These are phyloP conservation scores for Warburgia ugandensis DNA, from an alignment of 164 flowering plant genomes.

Conservation along the genomic window DNA sequence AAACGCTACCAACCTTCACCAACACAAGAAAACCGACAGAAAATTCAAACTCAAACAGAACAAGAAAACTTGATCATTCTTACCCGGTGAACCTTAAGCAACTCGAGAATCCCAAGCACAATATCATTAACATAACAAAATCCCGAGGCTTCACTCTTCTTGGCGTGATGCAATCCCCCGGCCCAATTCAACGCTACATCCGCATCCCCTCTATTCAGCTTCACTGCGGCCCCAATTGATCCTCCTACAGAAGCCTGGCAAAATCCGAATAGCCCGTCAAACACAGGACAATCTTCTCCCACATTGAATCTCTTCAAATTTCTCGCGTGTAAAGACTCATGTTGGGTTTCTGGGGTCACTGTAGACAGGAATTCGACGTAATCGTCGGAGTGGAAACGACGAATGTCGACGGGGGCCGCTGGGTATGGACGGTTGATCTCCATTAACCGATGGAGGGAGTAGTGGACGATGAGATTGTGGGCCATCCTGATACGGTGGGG, in stretches of 20 bases:
- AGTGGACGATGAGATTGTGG: slow-evolving; percentile 44
- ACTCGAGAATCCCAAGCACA: slow-evolving; percentile 50
- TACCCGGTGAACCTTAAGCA: slow-evolving; percentile 45
- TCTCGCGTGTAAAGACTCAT: slow-evolving; percentile 23
- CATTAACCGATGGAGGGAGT: slow-evolving; percentile 44
- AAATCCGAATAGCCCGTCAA: slow-evolving; percentile 40
- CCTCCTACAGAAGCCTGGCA: slow-evolving; percentile 51
- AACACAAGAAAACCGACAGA: too few relatives aligned
- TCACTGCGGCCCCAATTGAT: slow-evolving; percentile 44
- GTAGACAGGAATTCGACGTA: slow-evolving; percentile 40
- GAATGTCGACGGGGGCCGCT: slow-evolving; percentile 33
- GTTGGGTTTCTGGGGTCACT: slow-evolving; percentile 29
- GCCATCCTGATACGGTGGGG: slow-evolving; percentile 61
- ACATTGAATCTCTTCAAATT: slow-evolving; percentile 40
- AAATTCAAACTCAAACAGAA: too few relatives aligned
- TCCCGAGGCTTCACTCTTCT: slow-evolving; percentile 60
- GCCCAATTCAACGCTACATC: slow-evolving; percentile 61
- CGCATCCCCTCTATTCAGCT: slow-evolving; percentile 34
- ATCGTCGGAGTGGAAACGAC: slow-evolving; percentile 41
- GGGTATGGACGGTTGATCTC: slow-evolving; percentile 40
- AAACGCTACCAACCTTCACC: too few relatives aligned
- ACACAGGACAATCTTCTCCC: slow-evolving; percentile 58
- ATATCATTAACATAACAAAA: too few relatives aligned
- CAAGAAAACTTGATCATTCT: too few relatives aligned
- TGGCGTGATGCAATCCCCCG: slow-evolving; percentile 54